These are phyloP conservation scores for Penicillium soppii DNA, from an alignment of 495 filamentous ascomycete genomes.

Conservation along the genomic window DNA sequence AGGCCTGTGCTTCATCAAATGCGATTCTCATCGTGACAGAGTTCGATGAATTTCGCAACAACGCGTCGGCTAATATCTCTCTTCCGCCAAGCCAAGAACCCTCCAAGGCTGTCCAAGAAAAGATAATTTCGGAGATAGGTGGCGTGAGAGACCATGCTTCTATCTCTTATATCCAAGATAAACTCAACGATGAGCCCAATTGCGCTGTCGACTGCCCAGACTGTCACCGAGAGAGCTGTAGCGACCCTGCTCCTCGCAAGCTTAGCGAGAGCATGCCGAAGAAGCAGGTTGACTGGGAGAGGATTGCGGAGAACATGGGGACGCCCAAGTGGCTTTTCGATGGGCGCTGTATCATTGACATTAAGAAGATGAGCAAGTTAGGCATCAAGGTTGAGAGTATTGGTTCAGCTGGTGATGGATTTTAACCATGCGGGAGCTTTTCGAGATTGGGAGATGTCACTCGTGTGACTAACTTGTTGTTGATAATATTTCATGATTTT, in stretches of 20 bases:
- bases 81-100: background rate
- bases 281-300: constrained; percentile 49
- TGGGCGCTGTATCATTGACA: constrained; percentile 63
- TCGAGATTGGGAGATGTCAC: too few relatives aligned
- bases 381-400: constrained; percentile 20
- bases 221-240: constrained; percentile 14
- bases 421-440: too few relatives aligned
- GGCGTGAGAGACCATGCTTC: background rate
- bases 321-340: constrained; percentile 71
- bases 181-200: constrained; percentile 13
- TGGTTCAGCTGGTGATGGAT: constrained; percentile 8
- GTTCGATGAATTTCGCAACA: constrained; percentile 25
- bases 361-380: constrained; percentile 8
- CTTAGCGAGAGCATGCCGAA: constrained; percentile 1
- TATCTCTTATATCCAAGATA: background rate
- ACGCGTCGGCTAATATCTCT: background rate
- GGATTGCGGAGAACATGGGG: constrained; percentile 52
- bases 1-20: constrained; percentile 31
- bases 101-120: background rate
- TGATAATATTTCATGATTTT: background rate
- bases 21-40: constrained; percentile 36
- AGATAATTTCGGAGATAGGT: background rate
- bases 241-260: background rate
- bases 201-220: constrained; percentile 26
- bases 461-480: too few relatives aligned